Base-by-base conservation (phyloP, 208 protist genomes). In the Lotmaria passim region DNA sequence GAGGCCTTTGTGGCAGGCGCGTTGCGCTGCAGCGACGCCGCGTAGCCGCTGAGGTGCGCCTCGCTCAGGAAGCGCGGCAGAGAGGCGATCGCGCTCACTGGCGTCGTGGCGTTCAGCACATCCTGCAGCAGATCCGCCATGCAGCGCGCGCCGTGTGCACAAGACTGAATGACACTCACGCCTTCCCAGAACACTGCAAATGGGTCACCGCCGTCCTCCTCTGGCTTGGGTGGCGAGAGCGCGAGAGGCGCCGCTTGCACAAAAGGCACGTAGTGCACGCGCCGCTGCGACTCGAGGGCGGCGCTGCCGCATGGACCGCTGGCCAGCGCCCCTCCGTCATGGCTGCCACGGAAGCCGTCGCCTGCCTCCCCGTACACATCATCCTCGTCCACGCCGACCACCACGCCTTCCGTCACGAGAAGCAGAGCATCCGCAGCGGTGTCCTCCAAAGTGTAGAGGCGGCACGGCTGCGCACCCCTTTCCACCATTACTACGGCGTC, bases 21-120 rank as follows among this genome's bases (percentile, higher is more conserved):
- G 24, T 69, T 38, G 41, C 81, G 73, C 47, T 62, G 36, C 51
- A 78, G 59, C 47, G 79, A 83, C 19, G 88, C 71, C 15, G 76
- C 64, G 61, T 87, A 86, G 21, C 89, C 83, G 31, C 73, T 76
- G 51, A 90, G 53, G 61, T 85, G 74, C 23, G 83, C 85, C 70
- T 88, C 85, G 46, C 81, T 87, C 36, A 85, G 38, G 21, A 91
- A 70, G 23, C 81, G 75, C 4, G 85, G 81, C 41, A 94, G 58
- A 0, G 69, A 76, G 31, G 64, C 50, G 24, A 75, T 52, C 17
- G 51, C 52, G 21, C 59, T 43, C 26, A 83, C 26, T 1, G 73
- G 78, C 6, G 69, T 43, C 8, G 69, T 53, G 21, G 71, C 53
- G 28, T 55, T 44, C 36, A 82, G 61, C 14, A 73, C 62, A 31